Evolutionary conservation across 1,284 basidiomycete genomes (phyloP).

Genomic region (Leucoagaricus sp.): DNA sequence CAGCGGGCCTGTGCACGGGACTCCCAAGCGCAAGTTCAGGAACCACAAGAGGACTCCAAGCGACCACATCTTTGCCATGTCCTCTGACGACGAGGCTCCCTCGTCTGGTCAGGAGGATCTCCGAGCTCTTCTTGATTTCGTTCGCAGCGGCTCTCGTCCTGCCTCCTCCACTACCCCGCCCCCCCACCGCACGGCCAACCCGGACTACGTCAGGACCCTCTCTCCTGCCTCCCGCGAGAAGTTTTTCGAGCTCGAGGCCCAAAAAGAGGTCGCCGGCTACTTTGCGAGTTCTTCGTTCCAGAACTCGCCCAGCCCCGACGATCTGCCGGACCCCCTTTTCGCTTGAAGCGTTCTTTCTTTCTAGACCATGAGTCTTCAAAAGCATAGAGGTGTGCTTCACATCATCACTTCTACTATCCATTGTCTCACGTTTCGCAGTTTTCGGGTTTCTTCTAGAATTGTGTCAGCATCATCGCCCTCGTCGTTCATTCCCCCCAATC

Average conservation of each 20-base stretch:
- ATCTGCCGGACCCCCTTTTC: slow-evolving; percentile 67
- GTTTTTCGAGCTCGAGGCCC: slow-evolving; percentile 29
- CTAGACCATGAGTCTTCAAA: slow-evolving; percentile 25
- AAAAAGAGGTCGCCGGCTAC: slow-evolving; percentile 43
- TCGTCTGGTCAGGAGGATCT: slow-evolving; percentile 33
- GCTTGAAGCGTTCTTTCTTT: slow-evolving; percentile 32
- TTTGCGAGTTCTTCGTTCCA: slow-evolving; percentile 80
- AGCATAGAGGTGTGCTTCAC: slow-evolving; percentile 26
- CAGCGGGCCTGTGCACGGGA: slow-evolving; percentile 27
- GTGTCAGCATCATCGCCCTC: slow-evolving; percentile 25
- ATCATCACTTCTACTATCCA: slow-evolving; percentile 3
- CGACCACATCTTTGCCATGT: slow-evolving; percentile 69
- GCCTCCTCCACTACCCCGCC: slow-evolving; percentile 21
- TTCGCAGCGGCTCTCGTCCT: slow-evolving; percentile 17
- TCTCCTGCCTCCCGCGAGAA: slow-evolving; percentile 23
- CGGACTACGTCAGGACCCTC: slow-evolving; percentile 18
- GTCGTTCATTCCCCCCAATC: slow-evolving; percentile 18
- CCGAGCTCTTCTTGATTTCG: slow-evolving; percentile 25
- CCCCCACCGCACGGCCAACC: slow-evolving; percentile 12
- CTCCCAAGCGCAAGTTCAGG: slow-evolving; percentile 34
- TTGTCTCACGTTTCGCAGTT: not conserved
- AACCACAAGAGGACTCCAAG: slow-evolving; percentile 61
- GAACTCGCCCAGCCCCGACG: slow-evolving; percentile 78
- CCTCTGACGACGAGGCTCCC: slow-evolving; percentile 62
- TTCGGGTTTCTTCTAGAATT: slow-evolving; percentile 8